Conservation (phyloP, 2,329 filamentous ascomycete species). For the Paraphaeosphaeria sporulosa region DNA sequence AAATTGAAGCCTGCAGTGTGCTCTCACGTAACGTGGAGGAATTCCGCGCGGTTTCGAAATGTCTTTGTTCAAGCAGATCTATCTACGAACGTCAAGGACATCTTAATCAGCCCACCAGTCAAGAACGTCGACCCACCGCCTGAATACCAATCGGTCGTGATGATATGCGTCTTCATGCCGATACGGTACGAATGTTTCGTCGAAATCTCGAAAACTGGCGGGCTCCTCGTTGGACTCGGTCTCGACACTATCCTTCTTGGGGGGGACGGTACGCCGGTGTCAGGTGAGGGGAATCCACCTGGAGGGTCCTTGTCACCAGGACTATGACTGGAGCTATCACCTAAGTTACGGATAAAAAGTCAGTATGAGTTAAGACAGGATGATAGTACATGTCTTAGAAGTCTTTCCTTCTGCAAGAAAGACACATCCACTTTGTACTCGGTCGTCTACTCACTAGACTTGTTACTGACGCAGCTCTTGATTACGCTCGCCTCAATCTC, state of each 20-base stretch:
- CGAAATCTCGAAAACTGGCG: too few species aligned
- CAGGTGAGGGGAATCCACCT: not conserved
- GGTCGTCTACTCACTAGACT: too few species aligned
- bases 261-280: not conserved
- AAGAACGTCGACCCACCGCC: not conserved
- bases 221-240: too few species aligned
- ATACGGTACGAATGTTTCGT: too few species aligned
- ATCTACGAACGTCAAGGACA: not conserved
- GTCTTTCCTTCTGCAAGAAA: too few species aligned
- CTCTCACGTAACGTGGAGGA: not conserved
- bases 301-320: not conserved
- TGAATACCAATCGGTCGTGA: not conserved
- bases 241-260: too few species aligned
- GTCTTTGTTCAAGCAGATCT: not conserved
- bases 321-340: too few species aligned
- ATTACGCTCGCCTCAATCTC: not conserved
- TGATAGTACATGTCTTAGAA: too few species aligned
- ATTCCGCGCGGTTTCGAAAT: not conserved
- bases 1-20: not conserved
- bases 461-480: not conserved
- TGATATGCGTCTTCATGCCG: not conserved
- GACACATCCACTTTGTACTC: too few species aligned
- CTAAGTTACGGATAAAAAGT: too few species aligned
- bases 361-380: too few species aligned
- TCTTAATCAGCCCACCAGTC: not conserved